A percentile compares a stretch with the other conserved stretches of the same genome.
Conservation (phyloP, 1,284 basidiomycete species). For the Malassezia nana region DNA sequence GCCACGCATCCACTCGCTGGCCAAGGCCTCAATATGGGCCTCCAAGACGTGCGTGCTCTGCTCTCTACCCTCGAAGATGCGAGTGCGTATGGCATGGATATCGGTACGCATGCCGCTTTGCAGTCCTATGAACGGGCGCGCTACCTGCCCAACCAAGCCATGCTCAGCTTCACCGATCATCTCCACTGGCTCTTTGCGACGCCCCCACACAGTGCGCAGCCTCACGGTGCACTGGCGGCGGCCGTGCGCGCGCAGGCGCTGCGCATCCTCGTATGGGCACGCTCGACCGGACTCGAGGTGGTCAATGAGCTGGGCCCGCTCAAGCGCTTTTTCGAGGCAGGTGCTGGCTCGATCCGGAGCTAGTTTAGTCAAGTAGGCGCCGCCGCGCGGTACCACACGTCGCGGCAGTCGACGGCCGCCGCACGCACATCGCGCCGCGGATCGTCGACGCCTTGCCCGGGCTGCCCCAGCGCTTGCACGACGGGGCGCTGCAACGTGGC, state of each 20-base stretch:
- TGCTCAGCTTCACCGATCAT: constrained; percentile 42
- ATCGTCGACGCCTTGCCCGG: constrained; percentile 34
- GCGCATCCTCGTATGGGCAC: constrained; percentile 33
- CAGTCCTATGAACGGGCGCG: constrained; percentile 30
- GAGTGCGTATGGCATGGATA: constrained; percentile 28
- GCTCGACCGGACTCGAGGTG: constrained; percentile 43
- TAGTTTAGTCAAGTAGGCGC: neutral
- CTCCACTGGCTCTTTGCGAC: constrained; percentile 40
- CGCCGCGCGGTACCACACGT: constrained; percentile 25
- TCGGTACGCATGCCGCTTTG: constrained; percentile 36
- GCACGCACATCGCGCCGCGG: constrained; percentile 25
- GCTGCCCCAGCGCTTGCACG: constrained; percentile 59
- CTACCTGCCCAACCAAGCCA: constrained; percentile 42
- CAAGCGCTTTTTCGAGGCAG: constrained; percentile 26
- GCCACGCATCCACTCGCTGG: constrained; percentile 93
- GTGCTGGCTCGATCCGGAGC: constrained; percentile 10
- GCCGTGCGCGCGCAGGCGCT: constrained; percentile 20
- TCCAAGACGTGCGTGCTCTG: constrained; percentile 60
- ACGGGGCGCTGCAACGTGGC: constrained; percentile 63
- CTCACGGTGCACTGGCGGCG: constrained; percentile 4
- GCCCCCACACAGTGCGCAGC: constrained; percentile 8
- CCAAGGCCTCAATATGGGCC: constrained; percentile 85
- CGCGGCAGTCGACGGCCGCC: constrained; percentile 35
- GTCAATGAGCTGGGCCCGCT: constrained; percentile 41
- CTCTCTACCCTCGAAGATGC: constrained; percentile 21